These are phyloP conservation scores for Theobroma grandiflorum DNA, from an alignment of 441 rosid genomes.

Conservation along the genomic window DNA sequence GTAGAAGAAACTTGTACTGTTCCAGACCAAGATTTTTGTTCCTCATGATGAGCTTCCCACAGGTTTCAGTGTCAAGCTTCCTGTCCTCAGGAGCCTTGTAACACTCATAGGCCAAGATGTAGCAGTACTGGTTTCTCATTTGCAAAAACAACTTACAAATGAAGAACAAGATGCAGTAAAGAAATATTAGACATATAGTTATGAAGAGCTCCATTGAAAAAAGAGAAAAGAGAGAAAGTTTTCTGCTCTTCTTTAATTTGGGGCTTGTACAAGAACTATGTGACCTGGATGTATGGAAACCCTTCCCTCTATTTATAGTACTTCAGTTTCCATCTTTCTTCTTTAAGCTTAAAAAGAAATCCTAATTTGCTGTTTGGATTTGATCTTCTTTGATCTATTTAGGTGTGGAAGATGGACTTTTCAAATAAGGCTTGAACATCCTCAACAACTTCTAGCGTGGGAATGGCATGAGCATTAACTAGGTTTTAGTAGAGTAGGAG, in stretches of 20 bases:
- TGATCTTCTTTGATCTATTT: background rate
- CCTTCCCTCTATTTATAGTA: slow-evolving; percentile 9
- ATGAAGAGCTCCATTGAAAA: slow-evolving; percentile 39
- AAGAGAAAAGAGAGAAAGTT: background rate
- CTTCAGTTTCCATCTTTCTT: background rate
- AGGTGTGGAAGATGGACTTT: background rate
- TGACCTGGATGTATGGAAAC: background rate
- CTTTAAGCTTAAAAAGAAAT: no score
- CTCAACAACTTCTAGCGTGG: background rate
- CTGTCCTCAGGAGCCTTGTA: slow-evolving; percentile 36
- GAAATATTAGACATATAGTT: slow-evolving; percentile 12
- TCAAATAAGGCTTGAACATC: background rate
- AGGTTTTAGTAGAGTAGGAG: background rate
- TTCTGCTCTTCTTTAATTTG: background rate
- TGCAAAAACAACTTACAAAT: slow-evolving; percentile 13
- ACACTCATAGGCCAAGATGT: slow-evolving; percentile 44
- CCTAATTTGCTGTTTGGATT: background rate
- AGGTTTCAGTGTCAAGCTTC: slow-evolving; percentile 33
- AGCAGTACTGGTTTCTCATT: slow-evolving; percentile 32
- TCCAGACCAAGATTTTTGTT: slow-evolving; percentile 52
- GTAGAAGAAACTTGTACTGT: slow-evolving; percentile 53
- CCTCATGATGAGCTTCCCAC: slow-evolving; percentile 35
- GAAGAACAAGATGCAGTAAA: slow-evolving; percentile 22
- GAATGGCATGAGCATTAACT: background rate
- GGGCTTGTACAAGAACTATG: background rate